phyloP scores from a whole-genome alignment of 345 rosid genomes.

The Litchi chinensis region DNA sequence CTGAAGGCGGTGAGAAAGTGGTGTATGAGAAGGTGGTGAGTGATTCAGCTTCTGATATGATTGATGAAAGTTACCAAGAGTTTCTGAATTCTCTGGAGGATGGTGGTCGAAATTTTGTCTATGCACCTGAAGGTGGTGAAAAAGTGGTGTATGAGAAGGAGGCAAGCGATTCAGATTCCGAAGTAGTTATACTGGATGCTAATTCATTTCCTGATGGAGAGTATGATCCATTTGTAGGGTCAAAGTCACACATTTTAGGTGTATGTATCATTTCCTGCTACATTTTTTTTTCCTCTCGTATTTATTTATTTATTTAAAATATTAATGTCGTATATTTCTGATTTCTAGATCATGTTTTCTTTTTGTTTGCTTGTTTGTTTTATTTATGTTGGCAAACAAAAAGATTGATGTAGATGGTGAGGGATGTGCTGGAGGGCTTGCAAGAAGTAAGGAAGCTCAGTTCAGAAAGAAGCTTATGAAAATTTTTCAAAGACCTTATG shows the following conservation, averaged over 20 bases:
- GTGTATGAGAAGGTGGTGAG: constrained; percentile 27
- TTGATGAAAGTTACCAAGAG: constrained; percentile 33
- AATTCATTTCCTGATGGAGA: constrained; percentile 36
- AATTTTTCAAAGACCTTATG: constrained; percentile 52
- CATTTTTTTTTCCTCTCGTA: background rate
- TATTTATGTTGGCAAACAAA: constrained; percentile 20
- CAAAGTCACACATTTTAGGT: constrained; percentile 26
- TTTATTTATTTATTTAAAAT: background rate
- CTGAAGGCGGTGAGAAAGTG: constrained; percentile 30
- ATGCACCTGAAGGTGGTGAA: constrained; percentile 26
- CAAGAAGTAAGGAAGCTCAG: constrained; percentile 26
- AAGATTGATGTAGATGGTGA: constrained; percentile 32
- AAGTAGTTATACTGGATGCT: constrained; percentile 41
- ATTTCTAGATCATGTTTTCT: constrained; percentile 5
- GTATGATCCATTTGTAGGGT: constrained; percentile 39
- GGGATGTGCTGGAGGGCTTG: constrained; percentile 4
- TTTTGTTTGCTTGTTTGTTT: constrained; percentile 15
- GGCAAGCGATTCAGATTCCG: constrained; percentile 49
- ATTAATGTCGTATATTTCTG: constrained; percentile 22
- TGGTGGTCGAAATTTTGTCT: constrained; percentile 16
- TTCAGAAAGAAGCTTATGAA: constrained; percentile 55
- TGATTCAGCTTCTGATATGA: constrained; percentile 51
- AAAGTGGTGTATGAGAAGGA: constrained; percentile 32
- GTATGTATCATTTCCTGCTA: constrained; percentile 29
- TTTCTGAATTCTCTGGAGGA: constrained; percentile 22